A percentile compares a stretch with the other conserved stretches of the same genome.
phyloP scores from a whole-genome alignment of 495 filamentous ascomycete genomes.

The Daldinia vernicosa region DNA sequence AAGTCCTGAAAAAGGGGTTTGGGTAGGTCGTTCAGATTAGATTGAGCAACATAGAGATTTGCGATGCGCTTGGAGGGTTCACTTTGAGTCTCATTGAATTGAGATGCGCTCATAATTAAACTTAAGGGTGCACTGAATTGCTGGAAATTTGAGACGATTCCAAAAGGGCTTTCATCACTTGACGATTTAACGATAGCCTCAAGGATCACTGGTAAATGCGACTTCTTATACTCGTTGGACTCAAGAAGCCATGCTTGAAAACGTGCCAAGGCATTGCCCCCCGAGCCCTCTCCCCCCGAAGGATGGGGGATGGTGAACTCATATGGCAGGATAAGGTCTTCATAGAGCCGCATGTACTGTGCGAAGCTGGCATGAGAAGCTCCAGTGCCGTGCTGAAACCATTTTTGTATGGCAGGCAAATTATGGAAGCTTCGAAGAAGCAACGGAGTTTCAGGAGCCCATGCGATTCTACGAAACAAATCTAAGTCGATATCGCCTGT shows the following conservation, averaged over 20 bases:
- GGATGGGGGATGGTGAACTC: slow-evolving; percentile 16
- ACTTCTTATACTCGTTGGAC: slow-evolving; percentile 12
- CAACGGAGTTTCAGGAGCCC: slow-evolving; percentile 21
- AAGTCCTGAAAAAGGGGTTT: slow-evolving; percentile 67
- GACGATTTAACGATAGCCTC: slow-evolving; percentile 14
- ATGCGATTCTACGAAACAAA: slow-evolving; percentile 26
- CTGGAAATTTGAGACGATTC: slow-evolving; percentile 35
- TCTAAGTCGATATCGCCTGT: slow-evolving; percentile 19
- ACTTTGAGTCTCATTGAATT: slow-evolving; percentile 42
- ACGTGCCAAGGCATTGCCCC: neutral
- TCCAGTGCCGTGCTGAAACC: slow-evolving; percentile 17
- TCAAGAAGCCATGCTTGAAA: slow-evolving; percentile 21
- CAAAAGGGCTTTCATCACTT: neutral
- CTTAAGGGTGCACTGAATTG: slow-evolving; percentile 51
- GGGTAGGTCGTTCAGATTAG: slow-evolving; percentile 72
- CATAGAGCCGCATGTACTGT: slow-evolving; percentile 11
- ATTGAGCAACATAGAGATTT: slow-evolving; percentile 85
- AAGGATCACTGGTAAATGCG: neutral
- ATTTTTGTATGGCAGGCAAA: slow-evolving; percentile 26
- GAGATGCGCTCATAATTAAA: slow-evolving; percentile 48
- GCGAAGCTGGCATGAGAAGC: slow-evolving; percentile 2
- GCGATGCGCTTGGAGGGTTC: slow-evolving; percentile 37
- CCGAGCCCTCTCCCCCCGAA: neutral
- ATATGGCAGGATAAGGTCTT: slow-evolving; percentile 20
- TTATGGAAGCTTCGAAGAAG: slow-evolving; percentile 19